Conservation (phyloP, 208 protist species). For the Leishmania martiniquensis region DNA sequence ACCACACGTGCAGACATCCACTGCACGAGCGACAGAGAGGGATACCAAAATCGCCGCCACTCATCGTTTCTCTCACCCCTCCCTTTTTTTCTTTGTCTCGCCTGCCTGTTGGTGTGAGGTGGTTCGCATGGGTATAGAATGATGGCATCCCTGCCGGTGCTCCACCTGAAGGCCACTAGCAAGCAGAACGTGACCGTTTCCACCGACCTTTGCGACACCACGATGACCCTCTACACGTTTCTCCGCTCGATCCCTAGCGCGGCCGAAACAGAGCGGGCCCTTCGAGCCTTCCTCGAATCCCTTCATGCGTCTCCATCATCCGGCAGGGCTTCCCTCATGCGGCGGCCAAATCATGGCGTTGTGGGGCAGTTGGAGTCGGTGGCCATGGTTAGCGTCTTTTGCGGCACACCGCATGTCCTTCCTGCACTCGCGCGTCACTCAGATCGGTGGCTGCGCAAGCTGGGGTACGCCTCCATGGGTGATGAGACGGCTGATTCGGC, state of each 20-base stretch:
- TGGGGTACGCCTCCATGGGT: conserved; percentile 12
- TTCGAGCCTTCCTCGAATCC: conserved; percentile 48
- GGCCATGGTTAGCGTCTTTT: conserved; percentile 51
- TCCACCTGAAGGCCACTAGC: conserved; percentile 59
- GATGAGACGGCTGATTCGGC: background rate
- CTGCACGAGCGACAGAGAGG: no score
- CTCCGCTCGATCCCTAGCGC: conserved; percentile 62
- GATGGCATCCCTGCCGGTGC: conserved; percentile 62
- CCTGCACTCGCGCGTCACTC: conserved; percentile 34
- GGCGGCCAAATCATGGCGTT: conserved; percentile 32
- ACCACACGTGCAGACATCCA: background rate
- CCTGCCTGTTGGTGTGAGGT: no score
- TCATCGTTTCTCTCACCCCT: background rate
- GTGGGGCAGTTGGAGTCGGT: conserved; percentile 48
- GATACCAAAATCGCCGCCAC: background rate
- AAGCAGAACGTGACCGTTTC: conserved; percentile 47
- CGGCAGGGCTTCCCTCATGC: conserved; percentile 15
- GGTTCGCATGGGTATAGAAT: background rate
- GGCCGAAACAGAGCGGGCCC: conserved; percentile 48
- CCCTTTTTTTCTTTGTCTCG: no score
- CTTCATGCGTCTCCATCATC: conserved; percentile 36
- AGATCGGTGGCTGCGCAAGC: conserved; percentile 10
- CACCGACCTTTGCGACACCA: conserved; percentile 52
- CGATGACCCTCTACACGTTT: conserved; percentile 81
- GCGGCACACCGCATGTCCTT: conserved; percentile 46